Percentiles rank a stretch among this genome's conserved stretches.
These are phyloP conservation scores for Gossypium turneri DNA, from an alignment of 345 rosid genomes.

Conservation along the genomic window DNA sequence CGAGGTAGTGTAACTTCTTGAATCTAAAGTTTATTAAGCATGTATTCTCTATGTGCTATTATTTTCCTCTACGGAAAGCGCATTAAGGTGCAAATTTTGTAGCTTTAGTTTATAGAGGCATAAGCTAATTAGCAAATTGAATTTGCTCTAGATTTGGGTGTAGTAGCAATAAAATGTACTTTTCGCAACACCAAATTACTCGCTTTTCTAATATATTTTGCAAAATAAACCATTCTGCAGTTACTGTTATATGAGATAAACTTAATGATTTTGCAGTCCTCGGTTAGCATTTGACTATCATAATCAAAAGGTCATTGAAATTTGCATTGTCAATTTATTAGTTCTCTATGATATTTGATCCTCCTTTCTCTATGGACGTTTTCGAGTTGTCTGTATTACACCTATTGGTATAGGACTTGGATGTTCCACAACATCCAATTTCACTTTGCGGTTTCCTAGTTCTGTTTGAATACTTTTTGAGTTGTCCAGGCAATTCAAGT, in stretches of 20 bases:
- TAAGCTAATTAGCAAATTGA: not conserved
- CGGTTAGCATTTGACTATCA: not conserved
- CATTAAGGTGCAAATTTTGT: not conserved
- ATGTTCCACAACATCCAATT: not conserved
- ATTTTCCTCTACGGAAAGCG: not conserved
- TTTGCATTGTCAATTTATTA: not conserved
- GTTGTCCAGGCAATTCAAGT: not conserved
- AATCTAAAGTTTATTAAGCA: not conserved
- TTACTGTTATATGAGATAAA: not conserved
- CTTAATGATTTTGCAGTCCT: not conserved
- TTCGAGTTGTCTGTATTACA: not conserved
- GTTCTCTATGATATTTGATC: not conserved
- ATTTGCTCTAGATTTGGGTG: not conserved
- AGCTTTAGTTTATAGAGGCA: not conserved
- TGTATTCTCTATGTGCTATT: constrained; percentile 1
- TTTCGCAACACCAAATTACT: not conserved
- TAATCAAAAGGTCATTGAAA: not conserved
- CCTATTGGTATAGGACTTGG: not conserved
- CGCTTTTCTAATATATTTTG: not conserved
- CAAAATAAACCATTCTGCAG: not conserved
- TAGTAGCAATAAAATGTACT: not conserved
- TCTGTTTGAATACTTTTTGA: not conserved
- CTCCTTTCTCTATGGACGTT: not conserved
- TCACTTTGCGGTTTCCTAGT: not conserved
- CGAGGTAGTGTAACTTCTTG: constrained; percentile 40